phyloP scores from a whole-genome alignment of 495 filamentous ascomycete species.

The Thozetella sp. region DNA sequence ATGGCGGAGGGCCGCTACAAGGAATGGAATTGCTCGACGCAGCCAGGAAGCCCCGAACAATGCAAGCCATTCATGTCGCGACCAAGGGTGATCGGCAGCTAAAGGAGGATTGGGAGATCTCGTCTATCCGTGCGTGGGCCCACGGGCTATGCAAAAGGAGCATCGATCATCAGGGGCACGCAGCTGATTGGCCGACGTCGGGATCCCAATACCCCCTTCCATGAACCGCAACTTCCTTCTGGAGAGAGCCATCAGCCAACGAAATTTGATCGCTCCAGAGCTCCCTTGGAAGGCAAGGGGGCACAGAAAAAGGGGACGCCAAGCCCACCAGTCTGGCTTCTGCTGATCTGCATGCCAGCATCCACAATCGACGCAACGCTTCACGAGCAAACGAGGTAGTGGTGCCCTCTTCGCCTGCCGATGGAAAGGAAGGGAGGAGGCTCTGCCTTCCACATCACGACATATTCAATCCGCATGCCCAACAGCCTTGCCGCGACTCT shows the following conservation, averaged over 20 bases:
- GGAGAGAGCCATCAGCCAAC: not conserved
- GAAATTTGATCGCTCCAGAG: not conserved
- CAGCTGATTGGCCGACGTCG: not conserved
- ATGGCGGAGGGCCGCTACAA: no score
- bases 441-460: no score
- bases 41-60: no score
- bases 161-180: conserved; percentile 1
- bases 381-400: no score
- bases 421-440: no score
- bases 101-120: not conserved
- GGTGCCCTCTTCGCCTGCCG: no score
- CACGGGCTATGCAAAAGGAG: not conserved
- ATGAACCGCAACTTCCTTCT: not conserved
- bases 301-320: not conserved
- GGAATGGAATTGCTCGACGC: no score
- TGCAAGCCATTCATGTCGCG: not conserved
- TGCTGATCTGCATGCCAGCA: not conserved
- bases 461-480: no score
- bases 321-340: not conserved
- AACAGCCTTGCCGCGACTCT: no score
- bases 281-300: not conserved
- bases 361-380: no score
- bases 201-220: not conserved
- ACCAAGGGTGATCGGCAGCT: not conserved
- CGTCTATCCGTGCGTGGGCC: not conserved